Percentiles rank a stretch among this genome's conserved stretches.
phyloP scores from a whole-genome alignment of 2,329 filamentous ascomycete species.

The Chalara sp. region DNA sequence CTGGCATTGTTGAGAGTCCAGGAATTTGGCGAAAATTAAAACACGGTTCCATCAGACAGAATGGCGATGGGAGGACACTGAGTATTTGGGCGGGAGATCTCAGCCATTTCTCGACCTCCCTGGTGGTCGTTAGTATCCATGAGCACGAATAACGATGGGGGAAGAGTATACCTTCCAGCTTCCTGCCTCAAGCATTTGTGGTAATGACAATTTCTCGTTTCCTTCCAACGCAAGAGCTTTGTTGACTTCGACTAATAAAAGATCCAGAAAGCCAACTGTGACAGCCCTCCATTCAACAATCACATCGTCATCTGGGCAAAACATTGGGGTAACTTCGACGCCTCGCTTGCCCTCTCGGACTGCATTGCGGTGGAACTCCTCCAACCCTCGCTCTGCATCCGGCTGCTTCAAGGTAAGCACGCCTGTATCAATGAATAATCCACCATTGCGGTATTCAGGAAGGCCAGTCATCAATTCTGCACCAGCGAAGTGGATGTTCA shows the following conservation, averaged over 20 bases:
- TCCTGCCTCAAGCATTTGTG: conserved; percentile 90
- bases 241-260: conserved; percentile 57
- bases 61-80: conserved; percentile 85
- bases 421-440: conserved; percentile 78
- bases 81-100: conserved; percentile 91
- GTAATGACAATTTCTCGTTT: conserved; percentile 63
- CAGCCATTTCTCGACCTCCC: conserved; percentile 93
- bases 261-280: conserved; percentile 69
- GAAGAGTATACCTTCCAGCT: conserved; percentile 80
- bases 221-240: conserved; percentile 44
- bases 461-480: conserved; percentile 78
- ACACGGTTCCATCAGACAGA: conserved; percentile 91
- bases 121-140: conserved; percentile 23
- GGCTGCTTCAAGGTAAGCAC: conserved; percentile 68
- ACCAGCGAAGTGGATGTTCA: conserved; percentile 75
- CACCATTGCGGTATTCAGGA: conserved; percentile 89
- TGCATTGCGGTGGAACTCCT: conserved; percentile 64
- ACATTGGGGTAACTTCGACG: conserved; percentile 68
- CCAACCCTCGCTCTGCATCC: conserved; percentile 64
- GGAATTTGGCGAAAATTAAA: conserved; percentile 43
- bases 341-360: conserved; percentile 64
- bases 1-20: not conserved
- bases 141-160: not conserved
- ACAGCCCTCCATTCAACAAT: conserved; percentile 74
- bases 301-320: conserved; percentile 67